A percentile compares a stretch with the other conserved stretches of the same genome.
phyloP scores from a whole-genome alignment of 768 basidiomycete species.

The Royoungia palumana region DNA sequence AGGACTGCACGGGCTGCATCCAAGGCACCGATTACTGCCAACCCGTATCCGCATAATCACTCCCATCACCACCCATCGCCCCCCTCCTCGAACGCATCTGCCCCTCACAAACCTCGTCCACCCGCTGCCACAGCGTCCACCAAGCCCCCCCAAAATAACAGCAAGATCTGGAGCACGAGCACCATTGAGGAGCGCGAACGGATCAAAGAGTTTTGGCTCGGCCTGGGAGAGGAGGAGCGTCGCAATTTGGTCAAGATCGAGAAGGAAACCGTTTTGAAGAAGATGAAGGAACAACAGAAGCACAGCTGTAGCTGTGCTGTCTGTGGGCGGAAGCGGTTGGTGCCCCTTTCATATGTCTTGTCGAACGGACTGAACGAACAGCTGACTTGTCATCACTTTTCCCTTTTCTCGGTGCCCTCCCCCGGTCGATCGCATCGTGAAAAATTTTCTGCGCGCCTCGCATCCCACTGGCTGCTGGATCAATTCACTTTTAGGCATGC shows the following conservation, averaged over 20 bases:
- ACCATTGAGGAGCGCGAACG: constrained; percentile 91
- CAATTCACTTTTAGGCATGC: constrained; percentile 61
- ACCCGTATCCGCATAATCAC: constrained; percentile 49
- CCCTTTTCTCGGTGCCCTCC: constrained; percentile 16
- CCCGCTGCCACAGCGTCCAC: constrained; percentile 24
- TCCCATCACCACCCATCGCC: constrained; percentile 53
- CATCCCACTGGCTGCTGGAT: constrained; percentile 14
- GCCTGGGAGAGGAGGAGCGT: constrained; percentile 86
- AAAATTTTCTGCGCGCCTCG: constrained; percentile 14
- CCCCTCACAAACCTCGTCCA: constrained; percentile 31
- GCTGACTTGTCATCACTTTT: constrained; percentile 24
- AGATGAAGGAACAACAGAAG: constrained; percentile 99
- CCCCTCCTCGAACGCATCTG: constrained; percentile 34
- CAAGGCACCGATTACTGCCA: constrained; percentile 54
- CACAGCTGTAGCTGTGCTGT: constrained; percentile 95
- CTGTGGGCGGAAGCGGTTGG: constrained; percentile 93
- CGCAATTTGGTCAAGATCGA: constrained; percentile 93
- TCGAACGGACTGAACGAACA: constrained; percentile 10
- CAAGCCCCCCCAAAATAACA: constrained; percentile 42
- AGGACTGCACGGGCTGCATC: constrained; percentile 49
- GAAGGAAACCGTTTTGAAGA: constrained; percentile 94
- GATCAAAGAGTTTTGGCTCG: constrained; percentile 98
- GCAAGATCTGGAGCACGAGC: constrained; percentile 94
- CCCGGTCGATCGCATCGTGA: constrained; percentile 18
- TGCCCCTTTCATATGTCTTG: constrained; percentile 33